Percentiles rank a stretch among this genome's conserved stretches.
Conservation (phyloP, 345 rosid species). For the Bruguiera gymnorhiza region DNA sequence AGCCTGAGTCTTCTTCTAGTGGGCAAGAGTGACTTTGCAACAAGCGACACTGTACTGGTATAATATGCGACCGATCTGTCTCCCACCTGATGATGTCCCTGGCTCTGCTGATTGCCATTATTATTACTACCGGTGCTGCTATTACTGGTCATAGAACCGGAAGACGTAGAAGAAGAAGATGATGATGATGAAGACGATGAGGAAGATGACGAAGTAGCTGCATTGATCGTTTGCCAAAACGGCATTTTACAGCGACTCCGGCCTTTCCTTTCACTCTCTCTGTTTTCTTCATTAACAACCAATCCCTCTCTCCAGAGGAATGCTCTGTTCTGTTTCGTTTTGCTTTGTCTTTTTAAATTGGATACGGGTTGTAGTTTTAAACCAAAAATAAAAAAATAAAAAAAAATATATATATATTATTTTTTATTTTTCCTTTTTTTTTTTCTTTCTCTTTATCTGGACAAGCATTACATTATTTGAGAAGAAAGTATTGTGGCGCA, state of each 20-base stretch:
- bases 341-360: no score
- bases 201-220: slow-evolving; percentile 22
- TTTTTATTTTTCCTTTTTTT: no score
- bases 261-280: slow-evolving; percentile 33
- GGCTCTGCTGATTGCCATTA: slow-evolving; percentile 32
- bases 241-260: slow-evolving; percentile 51
- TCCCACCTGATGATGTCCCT: slow-evolving; percentile 29
- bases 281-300: slow-evolving; percentile 37
- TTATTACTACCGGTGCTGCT: not conserved
- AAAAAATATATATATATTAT: no score
- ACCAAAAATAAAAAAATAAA: no score
- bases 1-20: slow-evolving; percentile 66
- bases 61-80: slow-evolving; percentile 31
- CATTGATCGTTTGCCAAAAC: slow-evolving; percentile 51
- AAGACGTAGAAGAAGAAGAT: slow-evolving; percentile 26
- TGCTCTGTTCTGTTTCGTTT: not conserved
- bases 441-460: no score
- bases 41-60: slow-evolving; percentile 42
- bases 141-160: slow-evolving; percentile 26
- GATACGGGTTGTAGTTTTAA: no score
- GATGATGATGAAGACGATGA: slow-evolving; percentile 33
- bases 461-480: no score
- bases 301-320: slow-evolving; percentile 12
- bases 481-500: no score
- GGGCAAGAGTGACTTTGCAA: slow-evolving; percentile 67